phyloP scores from a whole-genome alignment of 805 yeast genomes.

The Metschnikowia colocasiae region DNA sequence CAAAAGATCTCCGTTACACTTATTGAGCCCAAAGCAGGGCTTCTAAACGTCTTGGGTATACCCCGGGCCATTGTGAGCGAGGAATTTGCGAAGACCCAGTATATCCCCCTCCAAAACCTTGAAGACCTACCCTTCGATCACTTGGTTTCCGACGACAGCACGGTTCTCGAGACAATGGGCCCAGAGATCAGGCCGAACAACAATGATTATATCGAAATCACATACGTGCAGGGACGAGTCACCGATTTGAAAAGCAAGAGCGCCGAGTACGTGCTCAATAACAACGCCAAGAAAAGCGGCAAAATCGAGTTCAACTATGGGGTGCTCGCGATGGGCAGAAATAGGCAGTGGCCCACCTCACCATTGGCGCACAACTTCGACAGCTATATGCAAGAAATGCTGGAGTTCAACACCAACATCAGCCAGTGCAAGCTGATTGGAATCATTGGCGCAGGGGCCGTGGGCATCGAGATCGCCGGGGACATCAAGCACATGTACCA shows the following conservation, averaged over 20 bases:
- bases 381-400: conserved; percentile 43
- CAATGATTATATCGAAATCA: conserved; percentile 14
- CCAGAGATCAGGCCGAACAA: conserved; percentile 11
- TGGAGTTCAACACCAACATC: conserved; percentile 27
- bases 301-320: conserved; percentile 43
- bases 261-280: conserved; percentile 27
- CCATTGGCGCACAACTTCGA: conserved; percentile 42
- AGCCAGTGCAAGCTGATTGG: conserved; percentile 32
- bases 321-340: conserved; percentile 47
- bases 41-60: conserved; percentile 38
- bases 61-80: conserved; percentile 38
- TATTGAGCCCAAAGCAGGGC: conserved; percentile 39
- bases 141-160: conserved; percentile 24
- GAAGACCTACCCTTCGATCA: conserved; percentile 28
- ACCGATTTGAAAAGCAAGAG: conserved; percentile 22
- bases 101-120: conserved; percentile 29
- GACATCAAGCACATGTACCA: conserved; percentile 41
- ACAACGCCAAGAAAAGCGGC: conserved; percentile 16
- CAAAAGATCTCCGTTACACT: conserved; percentile 29
- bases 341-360: conserved; percentile 52
- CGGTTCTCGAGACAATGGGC: conserved; percentile 17
- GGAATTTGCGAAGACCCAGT: conserved; percentile 39
- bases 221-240: conserved; percentile 34
- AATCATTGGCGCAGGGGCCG: conserved; percentile 51
- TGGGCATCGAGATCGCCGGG: conserved; percentile 50